A percentile compares a stretch with the other conserved stretches of the same genome.
phyloP scores from a whole-genome alignment of 1,284 basidiomycete genomes.

The Butyriboletus appendiculatus region DNA sequence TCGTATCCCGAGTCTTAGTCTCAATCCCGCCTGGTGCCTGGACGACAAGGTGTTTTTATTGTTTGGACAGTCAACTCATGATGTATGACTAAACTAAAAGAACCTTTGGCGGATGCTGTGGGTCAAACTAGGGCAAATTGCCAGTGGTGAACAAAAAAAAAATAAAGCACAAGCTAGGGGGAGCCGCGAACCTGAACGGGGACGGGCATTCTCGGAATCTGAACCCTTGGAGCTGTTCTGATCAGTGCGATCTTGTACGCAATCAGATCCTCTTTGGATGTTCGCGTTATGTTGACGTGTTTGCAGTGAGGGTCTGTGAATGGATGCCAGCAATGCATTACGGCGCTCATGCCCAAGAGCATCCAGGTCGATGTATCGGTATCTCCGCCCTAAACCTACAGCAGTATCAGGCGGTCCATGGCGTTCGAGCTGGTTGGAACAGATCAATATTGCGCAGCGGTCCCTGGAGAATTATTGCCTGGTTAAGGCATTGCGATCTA shows the following conservation, averaged over 20 bases:
- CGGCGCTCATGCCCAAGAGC: slow-evolving; percentile 21
- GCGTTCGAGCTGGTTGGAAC: slow-evolving; percentile 1
- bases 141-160: slow-evolving; percentile 5
- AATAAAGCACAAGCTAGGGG: slow-evolving; percentile 6
- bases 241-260: slow-evolving; percentile 25
- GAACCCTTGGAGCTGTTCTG: slow-evolving; percentile 22
- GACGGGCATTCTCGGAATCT: slow-evolving; percentile 29
- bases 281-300: slow-evolving; percentile 35
- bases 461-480: slow-evolving; percentile 13
- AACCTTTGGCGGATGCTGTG: slow-evolving; percentile 12
- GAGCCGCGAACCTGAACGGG: slow-evolving; percentile 29
- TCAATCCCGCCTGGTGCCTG: slow-evolving; percentile 19
- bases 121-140: slow-evolving; percentile 15
- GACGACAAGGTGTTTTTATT: slow-evolving; percentile 15
- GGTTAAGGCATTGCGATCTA: slow-evolving; percentile 22
- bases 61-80: slow-evolving; percentile 6
- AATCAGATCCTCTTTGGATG: slow-evolving; percentile 22
- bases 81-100: slow-evolving; percentile 13
- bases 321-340: slow-evolving; percentile 32
- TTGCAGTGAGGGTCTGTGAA: slow-evolving; percentile 27
- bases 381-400: slow-evolving; percentile 26
- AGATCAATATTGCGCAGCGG: slow-evolving; percentile 2
- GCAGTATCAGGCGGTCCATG: slow-evolving; percentile 5
- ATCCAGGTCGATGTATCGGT: slow-evolving; percentile 7
- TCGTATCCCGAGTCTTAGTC: slow-evolving; percentile 13